A percentile compares a stretch with the other conserved stretches of the same genome.
Evolutionary conservation across 768 basidiomycete species (phyloP).

Genomic region (Glaciozyma martinii): DNA sequence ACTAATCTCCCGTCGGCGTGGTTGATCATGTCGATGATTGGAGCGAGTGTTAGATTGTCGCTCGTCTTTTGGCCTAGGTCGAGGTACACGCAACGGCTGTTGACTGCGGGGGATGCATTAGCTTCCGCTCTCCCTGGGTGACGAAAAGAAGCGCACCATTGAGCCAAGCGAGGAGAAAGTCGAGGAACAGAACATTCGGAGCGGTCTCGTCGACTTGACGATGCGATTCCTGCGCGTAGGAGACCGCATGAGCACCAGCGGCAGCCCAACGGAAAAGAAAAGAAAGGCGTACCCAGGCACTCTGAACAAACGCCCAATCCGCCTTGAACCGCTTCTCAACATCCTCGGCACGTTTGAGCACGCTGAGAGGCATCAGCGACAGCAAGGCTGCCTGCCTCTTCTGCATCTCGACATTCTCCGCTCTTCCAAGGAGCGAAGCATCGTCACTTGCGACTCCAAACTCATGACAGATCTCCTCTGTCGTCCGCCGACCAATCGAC

Average conservation of each 20-base stretch:
- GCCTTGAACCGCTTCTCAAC: conserved; percentile 48
- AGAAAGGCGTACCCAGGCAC: conserved; percentile 32
- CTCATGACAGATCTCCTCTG: not conserved
- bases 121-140: conserved; percentile 4
- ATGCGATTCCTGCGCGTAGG: conserved; percentile 20
- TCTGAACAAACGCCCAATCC: conserved; percentile 48
- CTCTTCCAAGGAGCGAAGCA: conserved; percentile 38
- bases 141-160: conserved; percentile 51
- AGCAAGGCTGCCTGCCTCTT: conserved; percentile 40
- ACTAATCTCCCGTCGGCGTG: conserved; percentile 27
- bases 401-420: conserved; percentile 21
- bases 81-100: conserved; percentile 80
- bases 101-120: conserved; percentile 49
- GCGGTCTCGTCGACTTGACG: conserved; percentile 21
- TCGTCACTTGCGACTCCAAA: conserved; percentile 5
- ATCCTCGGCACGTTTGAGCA: conserved; percentile 43
- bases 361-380: conserved; percentile 47
- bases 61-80: conserved; percentile 50
- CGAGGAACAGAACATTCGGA: conserved; percentile 35
- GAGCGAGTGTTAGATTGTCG: conserved; percentile 78
- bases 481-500: conserved; percentile 36
- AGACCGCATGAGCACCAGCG: not conserved
- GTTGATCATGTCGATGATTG: conserved; percentile 65
- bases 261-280: not conserved
- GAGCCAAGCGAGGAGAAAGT: conserved; percentile 84